Evolutionary conservation across 805 yeast species (phyloP).

Genomic region (Nakazawaea sp.): DNA sequence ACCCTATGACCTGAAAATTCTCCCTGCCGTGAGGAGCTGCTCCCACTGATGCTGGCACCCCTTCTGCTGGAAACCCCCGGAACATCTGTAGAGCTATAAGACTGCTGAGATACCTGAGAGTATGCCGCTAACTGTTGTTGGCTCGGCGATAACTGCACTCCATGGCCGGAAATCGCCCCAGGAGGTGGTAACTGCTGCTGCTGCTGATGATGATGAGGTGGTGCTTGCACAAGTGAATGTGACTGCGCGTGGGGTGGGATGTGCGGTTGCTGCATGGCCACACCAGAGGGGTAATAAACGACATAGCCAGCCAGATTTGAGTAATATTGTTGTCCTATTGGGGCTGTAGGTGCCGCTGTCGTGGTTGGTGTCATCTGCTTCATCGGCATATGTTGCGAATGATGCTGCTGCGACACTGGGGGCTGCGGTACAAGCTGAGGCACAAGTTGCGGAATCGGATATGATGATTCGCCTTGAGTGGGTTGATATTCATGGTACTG

Average conservation of each 20-base stretch:
- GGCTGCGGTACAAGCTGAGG: conserved; percentile 7
- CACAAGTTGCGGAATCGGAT: neutral
- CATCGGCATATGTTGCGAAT: neutral
- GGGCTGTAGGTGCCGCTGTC: neutral
- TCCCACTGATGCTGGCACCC: too few species aligned
- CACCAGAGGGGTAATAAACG: neutral
- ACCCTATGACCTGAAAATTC: too few species aligned
- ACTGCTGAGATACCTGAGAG: too few species aligned
- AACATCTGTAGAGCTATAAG: too few species aligned
- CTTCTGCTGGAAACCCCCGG: too few species aligned
- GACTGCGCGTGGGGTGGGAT: conserved; percentile 3
- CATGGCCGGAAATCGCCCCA: too few species aligned
- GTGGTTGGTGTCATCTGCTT: neutral
- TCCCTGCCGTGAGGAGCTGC: too few species aligned
- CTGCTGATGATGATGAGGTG: conserved; percentile 8
- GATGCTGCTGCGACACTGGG: conserved; percentile 5
- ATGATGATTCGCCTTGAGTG: conserved; percentile 6
- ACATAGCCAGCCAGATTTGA: neutral
- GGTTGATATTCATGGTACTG: neutral
- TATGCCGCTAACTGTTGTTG: too few species aligned
- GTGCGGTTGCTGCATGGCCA: conserved; percentile 1
- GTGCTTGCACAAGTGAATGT: conserved; percentile 7
- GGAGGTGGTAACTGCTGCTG: conserved; percentile 4
- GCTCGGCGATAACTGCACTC: too few species aligned
- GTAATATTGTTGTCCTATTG: neutral